Base-by-base conservation (phyloP, 2,329 filamentous ascomycete species). In the Calonectria fujianensis region DNA sequence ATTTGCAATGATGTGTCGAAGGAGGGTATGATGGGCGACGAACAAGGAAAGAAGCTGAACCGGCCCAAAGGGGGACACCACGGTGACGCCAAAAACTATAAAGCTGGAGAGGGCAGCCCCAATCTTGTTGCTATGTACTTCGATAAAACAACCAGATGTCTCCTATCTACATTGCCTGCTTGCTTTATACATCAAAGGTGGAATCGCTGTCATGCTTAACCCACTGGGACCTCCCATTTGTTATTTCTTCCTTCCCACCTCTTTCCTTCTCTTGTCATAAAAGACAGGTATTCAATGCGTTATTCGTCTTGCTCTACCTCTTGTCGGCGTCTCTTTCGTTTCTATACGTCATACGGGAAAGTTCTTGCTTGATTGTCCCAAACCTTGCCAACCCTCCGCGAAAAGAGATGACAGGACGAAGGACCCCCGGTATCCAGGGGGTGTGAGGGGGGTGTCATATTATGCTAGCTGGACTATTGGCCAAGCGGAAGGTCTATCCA, bases 91-190 rank as follows among this genome's bases (percentile, higher is more conserved):
- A 64, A 79, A 79, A 81, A 81, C 78, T 81, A 81, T 81, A 81
- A 81, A 81, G 78, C 75, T 77, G 75, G 77, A 78, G 77, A 74
- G 65, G 76, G 71, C 74, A 80, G 74, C 79, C 69, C 79, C 74
- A 75, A 75, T 80, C 73, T 75, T 75, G 48, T 70, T 80, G 77
- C 68, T 80, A 81, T 81, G 72, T 81, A 78, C 78, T 75, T 71
- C 63, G 35, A 75, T 68, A 70, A 77, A 74, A 69, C 75, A 79
- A 74, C 63, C 76, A 79, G 77, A 70, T 77, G 72, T 73, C 75
- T 76, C 76, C 74, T 79, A 79, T 81, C 69, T 81, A 81, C 78
- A 80, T 74, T 74, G 67, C 69, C 54, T 76, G 74, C 69, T 74
- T 81, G 69, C 66, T 74, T 73, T 70, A 65, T 75, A 69, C 68